Percentiles rank a stretch among this genome's conserved stretches.
Evolutionary conservation across 331 rosid species (phyloP).

Genomic region (Spiraea crenata): DNA sequence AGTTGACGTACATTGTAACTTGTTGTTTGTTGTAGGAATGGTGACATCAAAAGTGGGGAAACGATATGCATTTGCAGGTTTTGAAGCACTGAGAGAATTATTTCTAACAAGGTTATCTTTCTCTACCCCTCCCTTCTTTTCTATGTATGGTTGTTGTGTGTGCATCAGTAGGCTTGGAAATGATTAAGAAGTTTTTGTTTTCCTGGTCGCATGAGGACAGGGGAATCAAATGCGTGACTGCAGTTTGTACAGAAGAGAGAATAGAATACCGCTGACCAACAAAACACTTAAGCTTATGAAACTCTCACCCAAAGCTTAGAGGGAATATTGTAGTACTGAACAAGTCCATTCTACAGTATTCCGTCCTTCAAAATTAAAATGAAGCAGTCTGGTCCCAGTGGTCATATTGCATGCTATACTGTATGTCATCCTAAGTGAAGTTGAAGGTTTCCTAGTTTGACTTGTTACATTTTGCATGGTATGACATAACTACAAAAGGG

Average conservation of each 20-base stretch:
- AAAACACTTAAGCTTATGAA: neutral
- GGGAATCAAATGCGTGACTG: neutral
- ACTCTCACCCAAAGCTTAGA: neutral
- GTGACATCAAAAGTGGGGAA: conserved; percentile 96
- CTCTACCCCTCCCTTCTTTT: neutral
- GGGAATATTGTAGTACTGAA: neutral
- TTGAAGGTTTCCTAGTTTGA: neutral
- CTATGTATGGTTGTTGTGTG: neutral
- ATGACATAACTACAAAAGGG: too few species aligned
- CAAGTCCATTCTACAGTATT: neutral
- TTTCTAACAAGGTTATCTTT: conserved; percentile 67
- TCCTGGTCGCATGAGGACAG: too few species aligned
- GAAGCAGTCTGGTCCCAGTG: neutral
- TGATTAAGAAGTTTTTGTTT: too few species aligned
- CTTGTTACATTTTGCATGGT: neutral
- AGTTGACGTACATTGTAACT: conserved; percentile 9
- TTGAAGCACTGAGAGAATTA: conserved; percentile 83
- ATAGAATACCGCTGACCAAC: neutral
- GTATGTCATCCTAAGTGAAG: neutral
- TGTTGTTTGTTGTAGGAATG: conserved; percentile 61
- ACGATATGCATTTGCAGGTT: conserved; percentile 90
- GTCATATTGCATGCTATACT: neutral
- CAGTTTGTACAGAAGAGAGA: neutral
- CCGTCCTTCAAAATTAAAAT: neutral
- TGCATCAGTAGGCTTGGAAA: neutral